Conservation (phyloP, 2,329 filamentous ascomycete genomes). For the Canariomyces notabilis region DNA sequence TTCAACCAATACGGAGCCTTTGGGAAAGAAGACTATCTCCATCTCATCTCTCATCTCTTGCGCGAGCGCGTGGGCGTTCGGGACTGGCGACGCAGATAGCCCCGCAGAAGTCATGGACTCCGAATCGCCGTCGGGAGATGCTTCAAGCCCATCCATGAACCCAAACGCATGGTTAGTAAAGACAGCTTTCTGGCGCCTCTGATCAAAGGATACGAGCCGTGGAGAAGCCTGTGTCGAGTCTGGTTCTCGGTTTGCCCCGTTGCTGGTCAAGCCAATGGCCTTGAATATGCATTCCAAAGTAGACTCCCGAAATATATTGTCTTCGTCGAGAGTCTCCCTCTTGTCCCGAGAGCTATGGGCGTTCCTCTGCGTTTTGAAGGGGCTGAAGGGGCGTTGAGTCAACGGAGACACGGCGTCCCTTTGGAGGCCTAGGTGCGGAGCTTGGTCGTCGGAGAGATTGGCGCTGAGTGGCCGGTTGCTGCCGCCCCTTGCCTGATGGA, state of each 20-base stretch:
- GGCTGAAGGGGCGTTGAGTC: slow-evolving; percentile 48
- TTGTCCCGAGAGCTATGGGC: slow-evolving; percentile 54
- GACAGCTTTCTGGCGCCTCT: slow-evolving; percentile 69
- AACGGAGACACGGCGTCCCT: slow-evolving; percentile 42
- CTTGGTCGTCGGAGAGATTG: slow-evolving; percentile 22
- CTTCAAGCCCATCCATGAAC: slow-evolving; percentile 80
- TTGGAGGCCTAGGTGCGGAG: slow-evolving; percentile 29
- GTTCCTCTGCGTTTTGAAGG: slow-evolving; percentile 50
- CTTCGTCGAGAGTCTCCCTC: slow-evolving; percentile 81
- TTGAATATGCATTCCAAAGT: slow-evolving; percentile 96
- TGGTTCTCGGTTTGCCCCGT: slow-evolving; percentile 60
- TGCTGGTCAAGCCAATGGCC: slow-evolving; percentile 74
- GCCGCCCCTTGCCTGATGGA: slow-evolving; percentile 61
- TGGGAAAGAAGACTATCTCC: slow-evolving; percentile 95
- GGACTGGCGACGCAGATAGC: slow-evolving; percentile 54
- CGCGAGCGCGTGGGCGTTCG: slow-evolving; percentile 60
- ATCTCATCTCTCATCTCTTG: slow-evolving; percentile 87
- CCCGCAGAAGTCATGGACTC: slow-evolving; percentile 77
- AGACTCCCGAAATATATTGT: slow-evolving; percentile 80
- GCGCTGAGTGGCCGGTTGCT: slow-evolving; percentile 39
- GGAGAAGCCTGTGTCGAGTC: slow-evolving; percentile 84
- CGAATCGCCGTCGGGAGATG: slow-evolving; percentile 71
- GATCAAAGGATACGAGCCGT: slow-evolving; percentile 76
- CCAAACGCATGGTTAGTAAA: slow-evolving; percentile 84
- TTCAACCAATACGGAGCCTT: slow-evolving; percentile 89